Base-by-base conservation (phyloP, 371 early-diverging fungal species). In the Mucor velutinosus region DNA sequence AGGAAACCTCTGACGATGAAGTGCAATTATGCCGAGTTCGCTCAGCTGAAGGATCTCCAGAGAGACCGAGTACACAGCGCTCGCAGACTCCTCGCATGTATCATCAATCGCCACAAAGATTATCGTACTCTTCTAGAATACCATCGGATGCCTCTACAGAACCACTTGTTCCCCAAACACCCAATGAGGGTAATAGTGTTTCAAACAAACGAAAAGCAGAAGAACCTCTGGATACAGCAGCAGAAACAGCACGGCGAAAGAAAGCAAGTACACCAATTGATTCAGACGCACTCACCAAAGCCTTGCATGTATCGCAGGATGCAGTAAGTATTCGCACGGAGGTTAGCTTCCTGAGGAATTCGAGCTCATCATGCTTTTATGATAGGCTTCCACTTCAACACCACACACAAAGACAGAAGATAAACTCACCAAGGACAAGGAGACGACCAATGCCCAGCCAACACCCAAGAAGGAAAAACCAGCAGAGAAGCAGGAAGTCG, bases 21-120 rank as follows among this genome's bases (percentile, higher is more conserved):
- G 55, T 55, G 21, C 55, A 55, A 55, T 55, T 55, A 17, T 55
- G 55, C 17, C 25, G 55, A 55, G 55, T 55, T 25, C 55, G 55
- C 2, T 25, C 29, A 14, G 14, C 55, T 55, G 55, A 55, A 55
- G 29, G 55, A 25, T 29, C 55, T 4, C 29, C 55, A 55, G 25
- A 27, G 14, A 21, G 29, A 25, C 25, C 55, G 4, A 55, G 15
- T 23, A 25, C 55, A 12, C 55, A 55, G 7, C 55, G 55, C 15
- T 29, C 55, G 29, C 55, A 55, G 27, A 29, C 25, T 17, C 14
- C 55, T 5, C 27, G 55, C 7, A 55, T 55, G 55, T 55, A 55
- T 14, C 55, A 55, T 27, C 25, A 27, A 15, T 55, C 55, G 11
- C 55, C 55, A 29, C 55, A 55, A 5, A 29, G 55, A 7, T 15